phyloP scores from a whole-genome alignment of 208 protist genomes.

The Leishmania arabica region DNA sequence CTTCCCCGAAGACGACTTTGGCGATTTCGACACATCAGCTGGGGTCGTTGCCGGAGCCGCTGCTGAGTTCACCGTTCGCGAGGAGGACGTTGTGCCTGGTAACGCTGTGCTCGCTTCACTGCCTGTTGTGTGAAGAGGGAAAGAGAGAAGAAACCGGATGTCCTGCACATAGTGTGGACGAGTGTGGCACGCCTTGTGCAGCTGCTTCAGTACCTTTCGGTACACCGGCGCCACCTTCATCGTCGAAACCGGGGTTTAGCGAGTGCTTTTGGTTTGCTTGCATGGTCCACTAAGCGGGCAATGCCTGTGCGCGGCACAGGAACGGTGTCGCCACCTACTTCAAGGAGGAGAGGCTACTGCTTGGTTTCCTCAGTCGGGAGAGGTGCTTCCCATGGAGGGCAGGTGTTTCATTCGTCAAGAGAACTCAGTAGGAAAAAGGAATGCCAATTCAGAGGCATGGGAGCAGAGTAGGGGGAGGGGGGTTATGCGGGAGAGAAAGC shows the following conservation, averaged over 20 bases:
- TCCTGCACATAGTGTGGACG: slow-evolving; percentile 76
- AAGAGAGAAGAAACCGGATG: slow-evolving; percentile 77
- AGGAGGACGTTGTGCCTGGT: background rate
- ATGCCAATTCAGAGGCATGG: background rate
- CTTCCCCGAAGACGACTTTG: background rate
- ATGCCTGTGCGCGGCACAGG: background rate
- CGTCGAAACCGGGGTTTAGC: no score
- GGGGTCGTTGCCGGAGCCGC: background rate
- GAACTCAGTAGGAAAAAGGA: background rate
- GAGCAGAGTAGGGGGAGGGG: no score
- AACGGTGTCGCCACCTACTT: background rate
- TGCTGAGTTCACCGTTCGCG: background rate
- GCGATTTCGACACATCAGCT: background rate
- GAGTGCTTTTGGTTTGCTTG: background rate
- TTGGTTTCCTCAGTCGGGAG: background rate
- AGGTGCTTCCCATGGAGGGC: background rate
- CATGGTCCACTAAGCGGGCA: background rate
- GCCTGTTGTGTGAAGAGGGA: slow-evolving; percentile 33
- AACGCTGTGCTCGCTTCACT: background rate
- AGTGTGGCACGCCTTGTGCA: slow-evolving; percentile 38
- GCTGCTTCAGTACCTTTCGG: slow-evolving; percentile 56
- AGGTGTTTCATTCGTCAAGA: background rate
- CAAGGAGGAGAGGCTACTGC: background rate
- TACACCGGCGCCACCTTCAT: slow-evolving; percentile 71
- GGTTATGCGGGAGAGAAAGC: background rate